phyloP scores from a whole-genome alignment of 495 filamentous ascomycete genomes.

The Lasiosphaeria ovina region DNA sequence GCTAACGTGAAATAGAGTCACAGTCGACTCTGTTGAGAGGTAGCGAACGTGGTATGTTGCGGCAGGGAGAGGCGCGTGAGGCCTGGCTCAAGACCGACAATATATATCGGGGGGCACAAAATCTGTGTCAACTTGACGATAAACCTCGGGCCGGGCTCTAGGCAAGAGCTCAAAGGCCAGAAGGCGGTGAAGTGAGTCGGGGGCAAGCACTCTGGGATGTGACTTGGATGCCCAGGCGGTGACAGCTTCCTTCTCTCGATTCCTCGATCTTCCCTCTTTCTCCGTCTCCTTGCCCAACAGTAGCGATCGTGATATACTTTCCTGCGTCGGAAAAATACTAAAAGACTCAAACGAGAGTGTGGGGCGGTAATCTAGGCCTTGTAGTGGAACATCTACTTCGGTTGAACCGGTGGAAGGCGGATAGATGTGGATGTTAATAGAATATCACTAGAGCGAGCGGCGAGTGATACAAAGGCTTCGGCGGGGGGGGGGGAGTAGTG shows the following conservation, averaged over 20 bases:
- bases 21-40: slow-evolving; percentile 28
- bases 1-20: slow-evolving; percentile 43
- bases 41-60: slow-evolving; percentile 42
- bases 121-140: slow-evolving; percentile 11
- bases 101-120: slow-evolving; percentile 13
- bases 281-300: slow-evolving; percentile 21
- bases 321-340: slow-evolving; percentile 15
- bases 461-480: slow-evolving; percentile 9
- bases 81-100: slow-evolving; percentile 21
- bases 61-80: slow-evolving; percentile 28
- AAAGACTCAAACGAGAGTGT: slow-evolving; percentile 21
- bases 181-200: slow-evolving; percentile 5
- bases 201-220: not conserved
- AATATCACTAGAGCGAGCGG: slow-evolving; percentile 11
- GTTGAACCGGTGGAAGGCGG: slow-evolving; percentile 1
- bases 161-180: slow-evolving; percentile 4
- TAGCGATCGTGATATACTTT: slow-evolving; percentile 34
- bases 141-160: slow-evolving; percentile 10
- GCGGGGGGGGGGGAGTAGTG: slow-evolving; percentile 11
- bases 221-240: slow-evolving; percentile 1
- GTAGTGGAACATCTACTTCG: slow-evolving; percentile 21
- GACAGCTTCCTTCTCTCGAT: slow-evolving; percentile 8
- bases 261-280: slow-evolving; percentile 21
- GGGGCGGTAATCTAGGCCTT: slow-evolving; percentile 21
- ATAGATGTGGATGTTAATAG: slow-evolving; percentile 14